A percentile compares a stretch with the other conserved stretches of the same genome.
Conservation (phyloP, 805 yeast genomes). For the Nakazawaea molendinolei region DNA sequence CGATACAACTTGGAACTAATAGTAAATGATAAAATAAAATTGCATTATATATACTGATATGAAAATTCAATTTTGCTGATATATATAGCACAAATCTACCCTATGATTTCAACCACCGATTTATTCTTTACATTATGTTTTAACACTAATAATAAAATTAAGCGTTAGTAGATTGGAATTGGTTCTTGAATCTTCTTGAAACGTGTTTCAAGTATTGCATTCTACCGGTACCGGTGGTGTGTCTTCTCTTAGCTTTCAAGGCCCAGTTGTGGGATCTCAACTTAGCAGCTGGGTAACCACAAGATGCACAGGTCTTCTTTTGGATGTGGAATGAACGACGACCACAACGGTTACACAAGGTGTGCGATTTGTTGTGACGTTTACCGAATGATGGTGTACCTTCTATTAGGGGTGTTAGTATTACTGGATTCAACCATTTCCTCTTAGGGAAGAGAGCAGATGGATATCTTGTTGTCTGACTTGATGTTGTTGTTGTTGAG, state of each 20-base stretch:
- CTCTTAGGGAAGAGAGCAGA: too few relatives aligned
- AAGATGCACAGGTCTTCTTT: constrained; percentile 97
- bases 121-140: not conserved
- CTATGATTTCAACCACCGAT: not conserved
- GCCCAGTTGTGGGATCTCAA: constrained; percentile 99
- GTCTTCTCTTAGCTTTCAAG: constrained; percentile 98
- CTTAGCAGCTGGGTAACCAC: constrained; percentile 99
- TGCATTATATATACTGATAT: not conserved
- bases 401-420: constrained; percentile 48
- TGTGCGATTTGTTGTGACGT: constrained; percentile 99
- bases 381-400: constrained; percentile 99
- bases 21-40: not conserved
- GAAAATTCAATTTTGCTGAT: not conserved
- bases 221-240: constrained; percentile 99
- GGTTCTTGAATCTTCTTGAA: constrained; percentile 97
- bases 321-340: constrained; percentile 98
- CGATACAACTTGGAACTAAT: too few relatives aligned
- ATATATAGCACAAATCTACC: not conserved
- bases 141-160: constrained; percentile 8
- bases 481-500: too few relatives aligned
- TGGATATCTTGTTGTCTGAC: too few relatives aligned
- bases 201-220: constrained; percentile 96
- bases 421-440: too few relatives aligned
- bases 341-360: constrained; percentile 99
- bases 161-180: constrained; percentile 67